Conservation (phyloP, 1,139 yeast genomes). For the Suhomyces anneliseae region DNA sequence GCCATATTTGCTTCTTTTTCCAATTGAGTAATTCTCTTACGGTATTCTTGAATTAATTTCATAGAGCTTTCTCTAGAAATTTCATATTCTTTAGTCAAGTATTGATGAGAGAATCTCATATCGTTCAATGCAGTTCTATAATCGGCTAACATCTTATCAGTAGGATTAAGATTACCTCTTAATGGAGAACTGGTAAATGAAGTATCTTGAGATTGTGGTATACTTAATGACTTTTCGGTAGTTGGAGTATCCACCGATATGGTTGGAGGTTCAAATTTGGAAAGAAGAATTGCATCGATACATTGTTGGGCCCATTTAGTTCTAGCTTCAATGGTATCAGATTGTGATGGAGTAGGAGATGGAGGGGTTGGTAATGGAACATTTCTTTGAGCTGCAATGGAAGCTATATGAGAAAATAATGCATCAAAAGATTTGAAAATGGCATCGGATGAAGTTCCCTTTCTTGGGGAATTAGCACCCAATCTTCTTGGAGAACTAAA, state of each 20-base stretch:
- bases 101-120: constrained; percentile 63
- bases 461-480: constrained; percentile 5
- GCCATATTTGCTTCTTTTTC: constrained; percentile 37
- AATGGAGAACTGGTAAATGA: constrained; percentile 18
- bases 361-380: constrained; percentile 51
- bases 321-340: constrained; percentile 33
- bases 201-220: neutral
- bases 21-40: constrained; percentile 43
- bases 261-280: constrained; percentile 1
- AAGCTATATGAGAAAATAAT: constrained; percentile 52
- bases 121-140: constrained; percentile 60
- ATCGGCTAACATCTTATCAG: constrained; percentile 35
- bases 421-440: constrained; percentile 37
- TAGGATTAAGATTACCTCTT: constrained; percentile 16
- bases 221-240: neutral
- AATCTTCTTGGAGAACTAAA: constrained; percentile 11
- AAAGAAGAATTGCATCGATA: constrained; percentile 37
- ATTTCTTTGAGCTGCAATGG: constrained; percentile 53
- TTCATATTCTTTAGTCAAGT: constrained; percentile 59
- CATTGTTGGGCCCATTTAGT: constrained; percentile 57
- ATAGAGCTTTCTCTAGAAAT: constrained; percentile 53
- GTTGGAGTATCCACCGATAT: constrained; percentile 4
- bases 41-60: constrained; percentile 48
- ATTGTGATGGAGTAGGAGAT: constrained; percentile 17
- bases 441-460: constrained; percentile 10